These are phyloP conservation scores for Pseudevernia furfuracea DNA, from an alignment of 495 filamentous ascomycete species.

Conservation along the genomic window DNA sequence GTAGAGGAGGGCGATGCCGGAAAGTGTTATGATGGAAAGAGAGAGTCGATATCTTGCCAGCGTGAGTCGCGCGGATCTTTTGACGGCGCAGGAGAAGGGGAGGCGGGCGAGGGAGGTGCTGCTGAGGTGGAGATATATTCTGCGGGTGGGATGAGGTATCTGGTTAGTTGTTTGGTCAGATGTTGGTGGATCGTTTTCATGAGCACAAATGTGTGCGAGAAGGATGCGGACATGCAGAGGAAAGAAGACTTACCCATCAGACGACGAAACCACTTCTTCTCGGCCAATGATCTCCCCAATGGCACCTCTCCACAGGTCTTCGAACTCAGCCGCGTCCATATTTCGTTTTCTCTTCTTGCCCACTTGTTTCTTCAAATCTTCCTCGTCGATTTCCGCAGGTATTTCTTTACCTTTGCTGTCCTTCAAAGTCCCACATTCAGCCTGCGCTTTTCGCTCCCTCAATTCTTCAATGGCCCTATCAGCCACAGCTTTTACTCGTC, in stretches of 20 bases:
- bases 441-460: slow-evolving; percentile 76
- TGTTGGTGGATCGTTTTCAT: slow-evolving; percentile 24
- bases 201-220: slow-evolving; percentile 14
- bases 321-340: slow-evolving; percentile 81
- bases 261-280: slow-evolving; percentile 69
- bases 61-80: slow-evolving; percentile 82
- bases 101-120: slow-evolving; percentile 80
- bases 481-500: slow-evolving; percentile 76
- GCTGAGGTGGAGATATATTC: slow-evolving; percentile 56
- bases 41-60: slow-evolving; percentile 91
- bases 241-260: slow-evolving; percentile 63
- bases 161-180: slow-evolving; percentile 61
- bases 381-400: slow-evolving; percentile 59
- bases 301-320: slow-evolving; percentile 81
- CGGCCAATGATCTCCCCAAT: slow-evolving; percentile 73
- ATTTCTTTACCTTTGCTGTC: slow-evolving; percentile 52
- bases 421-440: slow-evolving; percentile 75
- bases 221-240: slow-evolving; percentile 10
- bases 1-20: slow-evolving; percentile 46
- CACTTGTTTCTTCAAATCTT: slow-evolving; percentile 69
- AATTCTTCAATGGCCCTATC: slow-evolving; percentile 84
- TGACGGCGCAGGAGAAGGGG: slow-evolving; percentile 79
- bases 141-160: slow-evolving; percentile 59
- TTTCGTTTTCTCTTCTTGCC: slow-evolving; percentile 63
- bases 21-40: slow-evolving; percentile 63